phyloP scores from a whole-genome alignment of 169 alveolate species.

The Amoebophrya sp. region DNA sequence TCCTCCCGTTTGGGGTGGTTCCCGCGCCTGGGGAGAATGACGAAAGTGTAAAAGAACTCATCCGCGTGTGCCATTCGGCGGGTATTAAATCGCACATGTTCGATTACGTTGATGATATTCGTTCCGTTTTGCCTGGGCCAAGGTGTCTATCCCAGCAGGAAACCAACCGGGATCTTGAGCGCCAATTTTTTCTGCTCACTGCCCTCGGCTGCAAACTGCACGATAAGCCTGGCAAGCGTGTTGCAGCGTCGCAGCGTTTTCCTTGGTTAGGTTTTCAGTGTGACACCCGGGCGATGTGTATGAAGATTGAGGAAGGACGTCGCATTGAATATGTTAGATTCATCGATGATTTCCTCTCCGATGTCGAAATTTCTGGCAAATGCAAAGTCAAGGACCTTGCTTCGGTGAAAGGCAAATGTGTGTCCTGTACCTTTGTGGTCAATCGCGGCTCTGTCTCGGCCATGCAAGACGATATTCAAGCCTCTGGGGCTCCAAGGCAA shows the following conservation, averaged over 20 bases:
- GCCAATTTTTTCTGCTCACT: not conserved
- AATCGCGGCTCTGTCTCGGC: not conserved
- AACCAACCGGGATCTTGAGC: not conserved
- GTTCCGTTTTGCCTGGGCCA: not conserved
- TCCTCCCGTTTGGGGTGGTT: not conserved
- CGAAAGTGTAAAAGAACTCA: no score
- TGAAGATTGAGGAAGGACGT: not conserved
- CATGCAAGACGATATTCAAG: not conserved
- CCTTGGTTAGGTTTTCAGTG: not conserved
- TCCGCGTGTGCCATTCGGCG: no score
- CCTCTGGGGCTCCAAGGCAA: not conserved
- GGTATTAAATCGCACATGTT: no score
- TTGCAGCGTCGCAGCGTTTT: not conserved
- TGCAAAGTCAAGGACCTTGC: not conserved
- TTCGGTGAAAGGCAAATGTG: not conserved
- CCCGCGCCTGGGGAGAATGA: not conserved
- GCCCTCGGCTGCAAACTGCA: not conserved
- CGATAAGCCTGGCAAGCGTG: not conserved
- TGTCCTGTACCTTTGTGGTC: not conserved
- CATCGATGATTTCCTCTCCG: not conserved
- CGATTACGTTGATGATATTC: not conserved
- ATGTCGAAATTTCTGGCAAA: not conserved
- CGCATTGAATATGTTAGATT: not conserved
- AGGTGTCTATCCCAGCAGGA: not conserved
- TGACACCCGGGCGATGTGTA: not conserved